Base-by-base conservation (phyloP, 441 rosid genomes). In the Aleurites moluccanus region DNA sequence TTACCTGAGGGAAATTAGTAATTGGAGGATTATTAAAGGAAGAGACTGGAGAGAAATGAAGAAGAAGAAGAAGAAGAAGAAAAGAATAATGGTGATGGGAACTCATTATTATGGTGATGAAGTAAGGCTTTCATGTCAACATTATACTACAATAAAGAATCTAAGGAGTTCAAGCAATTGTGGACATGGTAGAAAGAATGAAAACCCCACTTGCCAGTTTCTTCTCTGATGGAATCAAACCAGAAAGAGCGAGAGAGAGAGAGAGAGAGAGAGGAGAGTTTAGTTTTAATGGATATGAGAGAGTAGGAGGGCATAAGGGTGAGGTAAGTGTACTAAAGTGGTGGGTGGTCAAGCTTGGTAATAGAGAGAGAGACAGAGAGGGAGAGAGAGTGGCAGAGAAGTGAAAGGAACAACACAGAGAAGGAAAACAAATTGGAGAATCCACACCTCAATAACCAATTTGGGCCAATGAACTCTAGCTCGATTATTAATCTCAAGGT, bases 391-490 rank as follows among this genome's bases (percentile, higher is more conserved):
- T 15, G 49, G 72, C 55, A 75, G 76, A 33, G 18, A 35, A 44
- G 53, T 84, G 90, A 86, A 85, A 89, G 80, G 84, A 88, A 88
- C 88, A 82, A 82, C 45, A 79, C 88, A 74, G 77, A 67, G 62
- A 64, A 76, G 76, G 79, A 76, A 82, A 83, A 80, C 82, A 80
- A 84, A 77, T 76, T 64, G 70, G 83, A 78, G 80, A 78, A 78
- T 85, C 79, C 87, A 84, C 73, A 78, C 52, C 59, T 18, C 64
- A 69, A 55, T 70, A 64, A 25, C 10, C 23, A 53, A 16, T 38
- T 15, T 20, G 79, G 84, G 61, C 80, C 69, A 72, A 18, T 40
- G 45, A 38, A 56, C 30, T 15, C 53, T 44, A 55, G 3, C 25
- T 47, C 18, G 16, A 47, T 47, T 47, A 47, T 11, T 47, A 11